Evolutionary conservation across 1,284 basidiomycete genomes (phyloP), one percentile per base, ranked within the genome.

Genomic region (Laetiporus sulphureus): DNA sequence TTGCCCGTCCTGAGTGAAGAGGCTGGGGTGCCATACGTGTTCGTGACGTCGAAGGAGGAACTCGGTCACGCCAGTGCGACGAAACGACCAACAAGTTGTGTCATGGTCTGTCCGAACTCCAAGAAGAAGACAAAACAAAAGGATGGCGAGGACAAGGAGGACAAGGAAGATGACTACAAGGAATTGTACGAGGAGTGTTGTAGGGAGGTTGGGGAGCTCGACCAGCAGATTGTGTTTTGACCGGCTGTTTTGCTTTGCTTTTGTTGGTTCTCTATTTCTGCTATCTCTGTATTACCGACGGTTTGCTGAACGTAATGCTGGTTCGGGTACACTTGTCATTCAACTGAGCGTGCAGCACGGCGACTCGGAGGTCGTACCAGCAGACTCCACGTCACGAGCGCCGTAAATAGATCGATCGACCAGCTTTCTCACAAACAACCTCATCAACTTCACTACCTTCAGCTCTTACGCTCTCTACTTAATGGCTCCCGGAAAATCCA

Each of bases 51-150:
- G 10, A 95, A 93, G 63, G 91, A 96, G 66, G 94, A 98, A 57
- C 81, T 99, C 19, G 96, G 96, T 2, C 83, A 87, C 50, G 92
- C 95, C 12, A 93, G 91, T 58, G 87, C 91, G 40, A 99, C 96
- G 37, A 99, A 99, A 69, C 82, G 96, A 55, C 95, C 96, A 31
- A 99, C 96, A 34, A 94, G 91, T 56, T 97, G 93, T 65, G 93
- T 99, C 11, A 91, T 99, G 82, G 76, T 99, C 45, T 89, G 82
- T 63, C 87, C 85, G 1, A 72, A 80, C 56, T 72, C 80, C 55
- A 91, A 91, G 61, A 77, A 77, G 55, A 85, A 81, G 50, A 59
- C 64, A 40, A 86, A 79, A 61, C 68, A 67, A 55, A 83, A 80
- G 59, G 81, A 77, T 44, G 79, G 67, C 16, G 82, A 67, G 46